Evolutionary conservation across 129 eudicot species (phyloP).

Genomic region (Mikania micrantha): DNA sequence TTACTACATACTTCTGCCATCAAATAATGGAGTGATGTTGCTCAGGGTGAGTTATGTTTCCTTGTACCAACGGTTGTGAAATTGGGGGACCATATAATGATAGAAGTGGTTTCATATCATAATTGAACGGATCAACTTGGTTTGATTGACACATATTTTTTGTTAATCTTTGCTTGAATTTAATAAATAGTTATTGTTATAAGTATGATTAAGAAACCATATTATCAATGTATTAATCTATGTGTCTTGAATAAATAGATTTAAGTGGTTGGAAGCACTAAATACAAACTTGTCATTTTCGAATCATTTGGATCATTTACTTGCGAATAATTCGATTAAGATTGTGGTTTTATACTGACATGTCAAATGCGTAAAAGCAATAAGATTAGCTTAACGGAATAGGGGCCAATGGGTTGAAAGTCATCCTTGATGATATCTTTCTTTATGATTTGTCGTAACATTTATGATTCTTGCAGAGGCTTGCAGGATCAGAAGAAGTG

Average conservation of each 20-base stretch:
- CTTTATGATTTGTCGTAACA: conserved; percentile 1
- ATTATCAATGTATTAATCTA: not conserved
- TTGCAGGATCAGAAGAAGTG: conserved; percentile 74
- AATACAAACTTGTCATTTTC: not conserved
- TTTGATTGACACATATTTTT: not conserved
- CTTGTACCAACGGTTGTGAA: not conserved
- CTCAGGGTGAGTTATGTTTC: conserved; percentile 52
- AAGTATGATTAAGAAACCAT: not conserved
- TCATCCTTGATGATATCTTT: not conserved
- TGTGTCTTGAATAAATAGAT: not conserved
- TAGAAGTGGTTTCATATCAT: not conserved
- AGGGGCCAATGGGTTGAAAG: not conserved
- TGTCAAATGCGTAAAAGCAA: not conserved
- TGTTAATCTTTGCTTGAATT: not conserved
- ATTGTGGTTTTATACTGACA: no score
- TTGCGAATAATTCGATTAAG: not conserved
- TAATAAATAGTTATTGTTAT: not conserved
- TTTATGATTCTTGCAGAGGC: conserved; percentile 53
- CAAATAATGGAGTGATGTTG: conserved; percentile 75
- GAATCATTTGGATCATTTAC: not conserved
- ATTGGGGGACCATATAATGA: not conserved
- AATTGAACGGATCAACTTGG: not conserved
- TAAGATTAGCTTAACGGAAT: not conserved
- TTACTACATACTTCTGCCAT: conserved; percentile 77
- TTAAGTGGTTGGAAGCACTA: not conserved